A percentile compares a stretch with the other conserved stretches of the same genome.
Evolutionary conservation across 164 flowering plant species (phyloP).

Genomic region (Vitis rupestris): DNA sequence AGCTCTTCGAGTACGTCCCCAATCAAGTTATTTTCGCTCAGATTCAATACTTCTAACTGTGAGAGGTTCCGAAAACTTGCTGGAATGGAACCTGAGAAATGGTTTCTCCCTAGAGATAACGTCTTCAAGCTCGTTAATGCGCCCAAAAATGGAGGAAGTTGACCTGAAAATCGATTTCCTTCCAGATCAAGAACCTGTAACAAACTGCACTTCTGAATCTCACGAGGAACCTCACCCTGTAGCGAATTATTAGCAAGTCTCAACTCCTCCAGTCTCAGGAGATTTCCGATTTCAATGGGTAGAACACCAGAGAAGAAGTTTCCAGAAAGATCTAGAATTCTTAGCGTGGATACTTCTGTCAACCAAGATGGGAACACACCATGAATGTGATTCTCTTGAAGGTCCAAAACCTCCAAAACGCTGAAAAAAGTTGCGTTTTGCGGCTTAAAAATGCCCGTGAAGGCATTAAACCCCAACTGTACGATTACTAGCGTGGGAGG

Average conservation of each 20-base stretch:
- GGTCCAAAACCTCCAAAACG: slow-evolving; percentile 54
- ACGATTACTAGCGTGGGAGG: slow-evolving; percentile 52
- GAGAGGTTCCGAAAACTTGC: slow-evolving; percentile 31
- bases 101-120: slow-evolving; percentile 54
- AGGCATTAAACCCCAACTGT: slow-evolving; percentile 61
- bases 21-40: slow-evolving; percentile 47
- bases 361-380: slow-evolving; percentile 67
- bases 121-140: slow-evolving; percentile 34
- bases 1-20: slow-evolving; percentile 54
- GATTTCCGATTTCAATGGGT: slow-evolving; percentile 43
- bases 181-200: slow-evolving; percentile 56
- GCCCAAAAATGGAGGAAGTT: slow-evolving; percentile 43
- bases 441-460: slow-evolving; percentile 55
- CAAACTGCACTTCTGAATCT: slow-evolving; percentile 38
- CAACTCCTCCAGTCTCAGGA: slow-evolving; percentile 50
- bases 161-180: slow-evolving; percentile 56
- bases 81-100: slow-evolving; percentile 54
- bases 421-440: slow-evolving; percentile 27
- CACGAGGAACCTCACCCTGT: slow-evolving; percentile 46
- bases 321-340: slow-evolving; percentile 41
- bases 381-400: slow-evolving; percentile 51
- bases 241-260: slow-evolving; percentile 63
- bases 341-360: slow-evolving; percentile 35
- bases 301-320: slow-evolving; percentile 51
- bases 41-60: slow-evolving; percentile 40